Base-by-base conservation (phyloP, 2,329 filamentous ascomycete species). In the Aspergillus novofumigatus region DNA sequence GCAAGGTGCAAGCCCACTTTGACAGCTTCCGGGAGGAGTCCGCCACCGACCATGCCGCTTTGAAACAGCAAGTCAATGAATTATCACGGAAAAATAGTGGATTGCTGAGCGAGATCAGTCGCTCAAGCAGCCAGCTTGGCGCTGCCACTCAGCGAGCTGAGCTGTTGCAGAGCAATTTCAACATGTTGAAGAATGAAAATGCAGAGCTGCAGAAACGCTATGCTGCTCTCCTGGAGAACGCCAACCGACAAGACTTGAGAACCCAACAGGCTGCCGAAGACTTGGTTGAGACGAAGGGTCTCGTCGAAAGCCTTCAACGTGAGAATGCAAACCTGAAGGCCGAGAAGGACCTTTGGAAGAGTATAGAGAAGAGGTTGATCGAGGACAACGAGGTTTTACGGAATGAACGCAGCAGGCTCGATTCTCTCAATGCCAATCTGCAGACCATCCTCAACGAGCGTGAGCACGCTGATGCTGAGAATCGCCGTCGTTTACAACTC, bases 201-300 rank as follows among this genome's bases (percentile, higher is more conserved):
- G 79, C 79, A 38, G 91, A 96, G 68, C 78, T 99, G 11, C 91
- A 96, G 71, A 94, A 92, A 76, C 86, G 93, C 45, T 89, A 85
- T 57, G 86, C 92, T 62, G 77, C 81, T 17, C 77, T 96, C 32
- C 89, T 91, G 1, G 92, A 97, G 69, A 87, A 86, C 53, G 87
- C 92, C 6, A 92, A 91, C 4, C 94, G 91, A 73, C 91, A 96
- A 69, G 95, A 99, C 66, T 81, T 96, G 49, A 87, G 87, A 47
- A 94, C 90, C 2, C 92, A 97, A 67, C 92, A 97, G 74, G 89
- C 93, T 28, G 92, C 91, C 0, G 93, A 97, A 73, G 93, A 99
- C 65, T 82, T 97, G 5, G 86, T 97, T 9, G 94, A 97, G 71
- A 87, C 89, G 4, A 89, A 87, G 70, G 89, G 89, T 32, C 77